phyloP scores from a whole-genome alignment of 129 eudicot species.

The Ambrosia trifida region DNA sequence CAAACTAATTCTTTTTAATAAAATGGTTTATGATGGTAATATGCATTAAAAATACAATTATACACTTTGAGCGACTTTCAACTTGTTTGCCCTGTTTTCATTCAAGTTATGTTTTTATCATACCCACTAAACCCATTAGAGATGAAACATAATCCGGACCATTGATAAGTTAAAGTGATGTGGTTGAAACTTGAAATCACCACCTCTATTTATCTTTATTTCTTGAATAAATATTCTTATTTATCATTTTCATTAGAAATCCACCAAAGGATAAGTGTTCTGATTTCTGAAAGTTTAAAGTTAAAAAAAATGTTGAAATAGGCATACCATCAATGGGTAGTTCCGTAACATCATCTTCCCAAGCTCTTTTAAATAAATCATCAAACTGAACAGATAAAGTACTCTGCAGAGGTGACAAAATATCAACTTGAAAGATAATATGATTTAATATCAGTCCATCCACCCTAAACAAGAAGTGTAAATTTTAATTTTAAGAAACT shows the following conservation, averaged over 20 bases:
- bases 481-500: slow-evolving; percentile 14
- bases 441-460: slow-evolving; percentile 8
- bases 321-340: slow-evolving; percentile 61
- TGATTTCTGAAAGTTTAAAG: slow-evolving; percentile 7
- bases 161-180: not conserved
- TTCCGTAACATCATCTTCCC: slow-evolving; percentile 82
- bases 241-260: not conserved
- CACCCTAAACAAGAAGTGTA: not conserved
- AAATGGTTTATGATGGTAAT: not conserved
- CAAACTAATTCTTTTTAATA: not conserved
- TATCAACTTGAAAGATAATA: slow-evolving; percentile 21
- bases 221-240: not conserved
- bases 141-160: not conserved
- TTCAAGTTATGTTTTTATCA: not conserved
- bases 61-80: not conserved
- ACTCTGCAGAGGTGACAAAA: slow-evolving; percentile 56
- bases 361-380: slow-evolving; percentile 90
- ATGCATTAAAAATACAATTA: not conserved
- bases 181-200: not conserved
- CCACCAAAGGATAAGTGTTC: not conserved
- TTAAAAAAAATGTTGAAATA: slow-evolving; percentile 4
- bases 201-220: not conserved
- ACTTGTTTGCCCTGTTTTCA: not conserved
- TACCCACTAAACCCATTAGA: not conserved
- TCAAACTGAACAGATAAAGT: slow-evolving; percentile 86